Evolutionary conservation across 768 basidiomycete genomes (phyloP), one percentile per base, ranked within the genome.

Genomic region (Multifurca ochricompacta): DNA sequence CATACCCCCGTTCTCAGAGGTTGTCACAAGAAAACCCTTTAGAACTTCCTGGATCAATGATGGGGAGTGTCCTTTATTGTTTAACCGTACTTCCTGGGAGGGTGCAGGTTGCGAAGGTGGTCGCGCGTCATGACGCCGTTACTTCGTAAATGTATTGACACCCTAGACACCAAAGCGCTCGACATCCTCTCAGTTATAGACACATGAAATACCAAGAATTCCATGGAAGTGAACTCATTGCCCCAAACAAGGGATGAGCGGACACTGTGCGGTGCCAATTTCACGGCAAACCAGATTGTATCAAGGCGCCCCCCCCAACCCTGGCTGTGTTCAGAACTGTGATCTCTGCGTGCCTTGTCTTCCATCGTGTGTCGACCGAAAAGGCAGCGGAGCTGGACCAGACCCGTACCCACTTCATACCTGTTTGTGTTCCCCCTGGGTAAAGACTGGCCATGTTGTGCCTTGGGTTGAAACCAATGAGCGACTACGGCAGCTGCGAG

Each of bases 31-130:
- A 35, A 45, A 36, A 27, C 46, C 32, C 28, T 31, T 32, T 34
- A 48, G 40, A 42, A 41, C 45, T 59, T 51, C 56, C 46, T 46
- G 44, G 44, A 49, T 52, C 45, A 19, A 43, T 44, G 53, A 59
- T 39, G 42, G 41, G 48, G 50, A 45, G 23, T 39, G 40, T 19
- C 32, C 48, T 18, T 48, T 61, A 61, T 61, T 61, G 60, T 61
- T 59, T 53, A 54, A 34, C 49, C 41, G 28, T 37, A 43, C 46
- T 52, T 34, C 59, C 45, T 27, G 34, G 31, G 36, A 59, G 39
- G 41, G 23, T 42, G 41, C 36, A 30, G 27, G 36, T 34, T 50
- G 25, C 44, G 52, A 44, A 39, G 23, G 58, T 45, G 48, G 50
- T 41, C 44, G 48, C 54, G 49, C 44, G 25, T 59, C 54, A 56